Evolutionary conservation across 75 land plant species (phyloP).

Genomic region (Cunninghamia lanceolata): DNA sequence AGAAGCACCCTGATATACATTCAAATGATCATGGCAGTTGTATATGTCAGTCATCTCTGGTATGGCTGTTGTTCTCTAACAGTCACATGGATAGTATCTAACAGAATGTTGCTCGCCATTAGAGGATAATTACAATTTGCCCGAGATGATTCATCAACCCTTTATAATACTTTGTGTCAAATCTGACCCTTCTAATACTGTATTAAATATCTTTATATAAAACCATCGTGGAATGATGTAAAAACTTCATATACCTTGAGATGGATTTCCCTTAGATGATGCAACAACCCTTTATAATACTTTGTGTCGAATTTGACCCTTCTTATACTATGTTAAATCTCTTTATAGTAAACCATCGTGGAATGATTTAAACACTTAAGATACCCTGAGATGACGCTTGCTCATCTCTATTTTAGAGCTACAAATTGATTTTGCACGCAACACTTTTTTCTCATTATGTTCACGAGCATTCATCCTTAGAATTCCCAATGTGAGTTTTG

Average conservation of each 20-base stretch:
- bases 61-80: background rate
- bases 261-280: too few relatives aligned
- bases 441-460: too few relatives aligned
- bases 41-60: background rate
- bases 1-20: background rate
- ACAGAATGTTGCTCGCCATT: background rate
- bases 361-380: background rate
- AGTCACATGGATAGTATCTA: background rate
- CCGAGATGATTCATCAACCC: background rate
- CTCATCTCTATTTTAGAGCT: too few relatives aligned
- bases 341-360: too few relatives aligned
- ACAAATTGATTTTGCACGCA: too few relatives aligned
- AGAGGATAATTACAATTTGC: background rate
- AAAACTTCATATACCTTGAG: too few relatives aligned
- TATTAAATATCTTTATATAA: background rate
- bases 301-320: too few relatives aligned
- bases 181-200: too few relatives aligned
- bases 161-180: background rate
- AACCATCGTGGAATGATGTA: background rate
- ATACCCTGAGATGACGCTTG: background rate
- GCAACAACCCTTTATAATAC: too few relatives aligned
- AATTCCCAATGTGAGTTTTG: too few relatives aligned
- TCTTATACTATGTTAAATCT: too few relatives aligned
- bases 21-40: background rate
- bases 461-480: too few relatives aligned